Base-by-base conservation (phyloP, 2,329 filamentous ascomycete species). In the Orbilia brochopaga region DNA sequence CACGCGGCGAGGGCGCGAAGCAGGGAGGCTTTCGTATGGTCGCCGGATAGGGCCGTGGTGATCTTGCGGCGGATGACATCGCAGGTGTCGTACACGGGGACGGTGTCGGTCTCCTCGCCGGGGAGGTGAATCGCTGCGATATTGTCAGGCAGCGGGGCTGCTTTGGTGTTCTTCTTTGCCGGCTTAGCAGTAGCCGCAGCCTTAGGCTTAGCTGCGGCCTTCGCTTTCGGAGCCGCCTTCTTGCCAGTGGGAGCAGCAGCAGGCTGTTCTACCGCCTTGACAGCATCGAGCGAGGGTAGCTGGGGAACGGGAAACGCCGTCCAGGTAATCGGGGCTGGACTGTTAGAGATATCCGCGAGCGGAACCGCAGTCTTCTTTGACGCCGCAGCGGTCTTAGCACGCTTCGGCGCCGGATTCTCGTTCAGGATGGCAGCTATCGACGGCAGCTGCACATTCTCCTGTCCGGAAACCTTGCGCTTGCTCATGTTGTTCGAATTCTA, bases 41-140 rank as follows among this genome's bases (percentile, higher is more conserved):
- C 79, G 0, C 81, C 79, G n/a, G 78, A 76, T 8, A 87, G 79
- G 69, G 84, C 78, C 0, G 81, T 81, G 24, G 80, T 80, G 75
- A 87, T 86, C 79, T 87, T 87, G 76, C 80, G 81, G 52, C 85
- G 82, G 13, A 87, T 76, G 56, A 84, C 83, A 74, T 87, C 83
- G 78, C 85, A 87, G 3, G 82, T 84, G 73, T 87, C 85, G 75
- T 79, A 87, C 32, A 87, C 78, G 0, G 79, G 78, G 5, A 87
- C 84, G 0, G 65, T 75, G 35, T 80, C 79, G 0, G 77, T 75
- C 0, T 80, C 81, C 76, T 87, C 85, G 11, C 83, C 82, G 0
- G 79, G 78, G 0, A 87, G 79, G 7, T 76, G 56, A 27, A 86
- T 77, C 15, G 74, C 78, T 35, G 79, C 78, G 19, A 84, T 78